Conservation (phyloP, 352 stramenopile species). For the Phytopythium sindhum region DNA sequence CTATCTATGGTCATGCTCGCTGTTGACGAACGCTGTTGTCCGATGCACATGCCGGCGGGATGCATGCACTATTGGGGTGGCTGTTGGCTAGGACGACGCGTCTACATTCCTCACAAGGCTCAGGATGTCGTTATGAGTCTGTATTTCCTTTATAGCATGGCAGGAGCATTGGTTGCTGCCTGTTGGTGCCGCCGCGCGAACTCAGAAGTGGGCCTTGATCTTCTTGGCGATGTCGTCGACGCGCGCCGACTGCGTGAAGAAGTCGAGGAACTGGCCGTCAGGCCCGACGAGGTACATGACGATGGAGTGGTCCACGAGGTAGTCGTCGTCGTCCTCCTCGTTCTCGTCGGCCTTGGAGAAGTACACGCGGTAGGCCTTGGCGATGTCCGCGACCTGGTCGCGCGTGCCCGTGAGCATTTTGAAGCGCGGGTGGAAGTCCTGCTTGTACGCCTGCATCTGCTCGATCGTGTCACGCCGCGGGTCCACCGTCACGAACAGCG, state of each 20-base stretch:
- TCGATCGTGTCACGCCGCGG: constrained; percentile 95
- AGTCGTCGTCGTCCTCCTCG: constrained; percentile 97
- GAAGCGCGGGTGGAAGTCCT: constrained; percentile 86
- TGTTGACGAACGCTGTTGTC: too few relatives aligned
- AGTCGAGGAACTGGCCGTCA: constrained; percentile 97
- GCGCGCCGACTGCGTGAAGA: constrained; percentile 97
- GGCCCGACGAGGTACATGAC: constrained; percentile 98
- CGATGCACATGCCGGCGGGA: too few relatives aligned
- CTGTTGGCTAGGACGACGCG: too few relatives aligned
- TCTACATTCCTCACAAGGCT: too few relatives aligned
- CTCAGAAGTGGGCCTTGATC: constrained; percentile 82
- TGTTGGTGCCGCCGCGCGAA: constrained; percentile 39
- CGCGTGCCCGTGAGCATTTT: constrained; percentile 92
- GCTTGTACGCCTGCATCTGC: constrained; percentile 95
- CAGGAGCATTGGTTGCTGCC: not conserved
- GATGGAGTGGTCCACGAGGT: constrained; percentile 99
- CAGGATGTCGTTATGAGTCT: not conserved
- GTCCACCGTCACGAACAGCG: constrained; percentile 98
- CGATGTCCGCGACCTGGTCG: constrained; percentile 94
- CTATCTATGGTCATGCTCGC: too few relatives aligned
- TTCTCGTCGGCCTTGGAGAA: constrained; percentile 95
- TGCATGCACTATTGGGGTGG: too few relatives aligned
- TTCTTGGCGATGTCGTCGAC: constrained; percentile 94
- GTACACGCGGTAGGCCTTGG: constrained; percentile 99
- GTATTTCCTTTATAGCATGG: not conserved